Evolutionary conservation across 371 early-diverging fungal species (phyloP).

Genomic region (Rhizomucor pusillus): DNA sequence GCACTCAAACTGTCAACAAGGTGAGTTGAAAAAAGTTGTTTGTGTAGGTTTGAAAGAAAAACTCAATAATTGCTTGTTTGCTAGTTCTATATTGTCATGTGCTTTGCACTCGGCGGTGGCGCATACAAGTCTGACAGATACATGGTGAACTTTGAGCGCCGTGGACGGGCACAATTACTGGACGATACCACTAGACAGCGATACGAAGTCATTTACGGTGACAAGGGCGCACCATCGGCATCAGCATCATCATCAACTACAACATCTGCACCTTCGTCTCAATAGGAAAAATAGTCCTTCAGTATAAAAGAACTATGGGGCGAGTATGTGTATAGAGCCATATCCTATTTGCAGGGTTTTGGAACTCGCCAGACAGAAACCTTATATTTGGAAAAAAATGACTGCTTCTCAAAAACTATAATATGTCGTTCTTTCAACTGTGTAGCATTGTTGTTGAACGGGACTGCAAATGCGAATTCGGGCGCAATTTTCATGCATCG

Average conservation of each 20-base stretch:
- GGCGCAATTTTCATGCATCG: too few relatives aligned
- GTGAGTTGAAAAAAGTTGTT: slow-evolving; percentile 17
- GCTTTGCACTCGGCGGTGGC: slow-evolving; percentile 48
- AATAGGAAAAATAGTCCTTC: background rate
- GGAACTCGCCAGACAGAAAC: too few relatives aligned
- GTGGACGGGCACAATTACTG: slow-evolving; percentile 45
- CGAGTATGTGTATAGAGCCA: background rate
- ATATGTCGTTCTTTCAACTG: too few relatives aligned
- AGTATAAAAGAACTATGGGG: background rate
- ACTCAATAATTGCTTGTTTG: background rate
- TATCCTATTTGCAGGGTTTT: background rate
- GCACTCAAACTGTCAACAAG: slow-evolving; percentile 49
- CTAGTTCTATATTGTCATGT: slow-evolving; percentile 56
- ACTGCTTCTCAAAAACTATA: too few relatives aligned
- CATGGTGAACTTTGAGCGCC: slow-evolving; percentile 52
- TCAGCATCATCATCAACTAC: too few relatives aligned
- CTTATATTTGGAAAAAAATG: too few relatives aligned
- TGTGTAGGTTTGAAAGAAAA: background rate
- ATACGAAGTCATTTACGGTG: slow-evolving; percentile 44
- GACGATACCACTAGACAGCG: slow-evolving; percentile 40
- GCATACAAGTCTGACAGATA: slow-evolving; percentile 53
- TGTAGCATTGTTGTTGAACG: too few relatives aligned
- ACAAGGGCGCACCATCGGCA: slow-evolving; percentile 5
- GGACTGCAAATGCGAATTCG: too few relatives aligned
- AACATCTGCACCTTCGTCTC: background rate